Conservation (phyloP, 176 grass and related monocot genomes). For the Poa pratensis region DNA sequence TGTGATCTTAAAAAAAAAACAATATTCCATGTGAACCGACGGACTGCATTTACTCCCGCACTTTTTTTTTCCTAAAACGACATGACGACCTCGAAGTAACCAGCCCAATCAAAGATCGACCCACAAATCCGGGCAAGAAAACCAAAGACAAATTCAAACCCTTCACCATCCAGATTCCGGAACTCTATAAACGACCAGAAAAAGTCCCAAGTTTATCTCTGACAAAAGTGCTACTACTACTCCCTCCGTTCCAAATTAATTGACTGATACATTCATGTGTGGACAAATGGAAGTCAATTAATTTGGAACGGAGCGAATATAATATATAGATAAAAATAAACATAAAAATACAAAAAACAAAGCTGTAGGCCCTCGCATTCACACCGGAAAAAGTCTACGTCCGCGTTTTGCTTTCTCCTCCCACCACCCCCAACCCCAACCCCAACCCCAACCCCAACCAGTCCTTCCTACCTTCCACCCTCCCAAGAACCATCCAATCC, state of each 20-base stretch:
- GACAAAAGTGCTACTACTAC: not conserved
- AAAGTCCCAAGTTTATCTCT: not conserved
- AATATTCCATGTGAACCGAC: not conserved
- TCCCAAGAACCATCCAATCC: slow-evolving; percentile 46
- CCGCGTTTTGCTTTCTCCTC: slow-evolving; percentile 24
- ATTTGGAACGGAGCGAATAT: too few relatives aligned
- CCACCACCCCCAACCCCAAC: slow-evolving; percentile 24
- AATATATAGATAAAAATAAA: not conserved
- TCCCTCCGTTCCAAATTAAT: too few relatives aligned
- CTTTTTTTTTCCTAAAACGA: not conserved
- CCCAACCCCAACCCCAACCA: slow-evolving; percentile 29
- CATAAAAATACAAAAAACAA: not conserved
- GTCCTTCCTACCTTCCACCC: not conserved
- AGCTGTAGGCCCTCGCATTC: not conserved
- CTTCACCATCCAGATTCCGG: not conserved
- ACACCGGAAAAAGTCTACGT: slow-evolving; percentile 37
- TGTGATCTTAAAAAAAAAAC: too few relatives aligned
- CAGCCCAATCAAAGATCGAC: not conserved
- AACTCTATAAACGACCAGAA: not conserved
- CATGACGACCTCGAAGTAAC: not conserved
- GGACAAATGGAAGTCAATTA: too few relatives aligned
- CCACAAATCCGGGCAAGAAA: not conserved
- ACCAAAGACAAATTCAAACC: not conserved
- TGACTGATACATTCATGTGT: too few relatives aligned
- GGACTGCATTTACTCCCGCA: not conserved